Evolutionary conservation across 2,329 filamentous ascomycete species (phyloP), one percentile per base, ranked within the genome.

Genomic region (Stemphylium vesicarium): DNA sequence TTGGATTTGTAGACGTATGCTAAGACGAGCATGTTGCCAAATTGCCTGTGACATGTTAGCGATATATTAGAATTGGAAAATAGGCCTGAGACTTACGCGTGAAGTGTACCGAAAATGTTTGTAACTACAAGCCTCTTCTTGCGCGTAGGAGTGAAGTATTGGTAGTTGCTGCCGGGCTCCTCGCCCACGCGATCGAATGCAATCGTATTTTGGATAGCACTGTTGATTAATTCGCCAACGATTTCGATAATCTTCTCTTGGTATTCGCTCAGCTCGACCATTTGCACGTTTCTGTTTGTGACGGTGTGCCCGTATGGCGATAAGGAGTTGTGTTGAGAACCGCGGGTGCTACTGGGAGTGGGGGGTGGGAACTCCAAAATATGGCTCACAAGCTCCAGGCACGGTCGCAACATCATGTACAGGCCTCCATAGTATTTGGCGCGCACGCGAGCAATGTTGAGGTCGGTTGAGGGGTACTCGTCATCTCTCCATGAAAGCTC

Each of bases 351-450:
- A 18, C 46, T 43, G 52, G 64, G 36, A 53, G 59, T 72, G 57
- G 71, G 49, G 11, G 68, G 70, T 12, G 71, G 75, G 20, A 73
- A 64, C 45, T 75, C 70, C 60, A 79, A 77, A 48, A 79, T 78
- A 58, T 87, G 83, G 2, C 88, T 79, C 2, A 82, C 84, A 50
- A 85, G 81, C 63, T 85, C 83, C 16, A 89, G 75, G 56, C 94
- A 92, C 0, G 91, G 91, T 22, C 95, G 85, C 72, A 95, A 90
- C 20, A 94, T 93, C 70, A 98, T 93, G 59, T 96, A 92, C 60
- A 89, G 85, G 0, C 92, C 93, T 18, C 95, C 95, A 81, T 94
- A 98, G 75, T 95, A 98, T 74, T 99, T 98, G 12, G 91, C 95
- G 37, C 94, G 88, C 57, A 98, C 81, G 18, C 95, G 86, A 29